phyloP scores from a whole-genome alignment of 768 basidiomycete genomes.

The Guyanaporus albipodus region DNA sequence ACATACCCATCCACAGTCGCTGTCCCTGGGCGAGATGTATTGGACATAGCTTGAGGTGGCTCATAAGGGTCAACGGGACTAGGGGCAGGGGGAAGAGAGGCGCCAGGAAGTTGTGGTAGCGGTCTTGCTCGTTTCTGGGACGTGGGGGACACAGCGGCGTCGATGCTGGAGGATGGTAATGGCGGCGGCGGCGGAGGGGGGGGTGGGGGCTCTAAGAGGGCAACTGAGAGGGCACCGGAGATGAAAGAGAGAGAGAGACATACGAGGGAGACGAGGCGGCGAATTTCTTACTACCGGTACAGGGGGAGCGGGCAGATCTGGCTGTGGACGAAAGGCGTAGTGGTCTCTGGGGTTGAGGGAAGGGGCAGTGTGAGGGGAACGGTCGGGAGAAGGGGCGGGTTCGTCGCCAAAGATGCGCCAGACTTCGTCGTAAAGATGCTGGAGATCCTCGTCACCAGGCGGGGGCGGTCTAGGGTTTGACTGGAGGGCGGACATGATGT shows the following conservation, averaged over 20 bases:
- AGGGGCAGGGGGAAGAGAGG: constrained; percentile 7
- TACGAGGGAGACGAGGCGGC: constrained; percentile 23
- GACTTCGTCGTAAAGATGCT: constrained; percentile 72
- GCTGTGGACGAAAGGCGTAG: constrained; percentile 19
- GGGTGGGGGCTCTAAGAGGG: constrained; percentile 11
- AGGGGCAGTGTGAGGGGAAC: constrained; percentile 15
- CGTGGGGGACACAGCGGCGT: constrained; percentile 26
- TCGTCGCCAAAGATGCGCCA: constrained; percentile 63
- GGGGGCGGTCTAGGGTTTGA: constrained; percentile 34
- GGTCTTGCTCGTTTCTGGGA: constrained; percentile 29
- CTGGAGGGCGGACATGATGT: constrained; percentile 36
- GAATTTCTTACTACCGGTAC: constrained; percentile 13
- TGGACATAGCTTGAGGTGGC: constrained; percentile 5
- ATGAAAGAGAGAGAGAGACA: constrained; percentile 3
- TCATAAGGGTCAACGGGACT: constrained; percentile 19
- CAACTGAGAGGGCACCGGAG: not conserved
- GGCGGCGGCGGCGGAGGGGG: constrained; percentile 15
- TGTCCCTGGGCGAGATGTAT: constrained; percentile 24
- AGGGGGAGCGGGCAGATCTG: constrained; percentile 10
- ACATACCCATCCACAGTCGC: constrained; percentile 25
- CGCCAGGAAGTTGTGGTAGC: constrained; percentile 27
- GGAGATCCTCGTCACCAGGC: constrained; percentile 67
- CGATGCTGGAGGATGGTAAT: constrained; percentile 19
- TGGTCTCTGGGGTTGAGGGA: constrained; percentile 21
- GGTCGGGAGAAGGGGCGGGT: constrained; percentile 30